Evolutionary conservation across 2,329 filamentous ascomycete species (phyloP).

Genomic region (Aspergillus luchuensis): DNA sequence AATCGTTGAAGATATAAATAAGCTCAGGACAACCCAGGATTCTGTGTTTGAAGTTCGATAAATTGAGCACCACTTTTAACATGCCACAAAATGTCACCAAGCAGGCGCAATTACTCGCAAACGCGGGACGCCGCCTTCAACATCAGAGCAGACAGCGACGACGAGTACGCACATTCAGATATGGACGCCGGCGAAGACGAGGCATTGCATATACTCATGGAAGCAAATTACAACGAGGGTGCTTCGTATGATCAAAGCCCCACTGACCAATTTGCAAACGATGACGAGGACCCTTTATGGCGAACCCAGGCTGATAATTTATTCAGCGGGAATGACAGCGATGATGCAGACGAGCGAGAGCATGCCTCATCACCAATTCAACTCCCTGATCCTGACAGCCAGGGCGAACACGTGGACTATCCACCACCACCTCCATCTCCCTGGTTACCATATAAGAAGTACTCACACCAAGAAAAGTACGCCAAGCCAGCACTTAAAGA

Average conservation of each 20-base stretch:
- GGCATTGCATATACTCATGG: neutral
- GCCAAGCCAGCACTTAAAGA: no score
- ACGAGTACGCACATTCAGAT: neutral
- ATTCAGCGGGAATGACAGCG: neutral
- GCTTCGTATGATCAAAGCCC: neutral
- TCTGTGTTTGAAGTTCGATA: neutral
- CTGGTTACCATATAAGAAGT: no score
- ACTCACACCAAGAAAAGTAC: no score
- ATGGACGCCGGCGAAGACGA: neutral
- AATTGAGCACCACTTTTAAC: no score
- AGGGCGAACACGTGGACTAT: no score
- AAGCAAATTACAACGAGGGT: neutral
- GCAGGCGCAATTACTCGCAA: neutral
- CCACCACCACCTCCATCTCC: no score
- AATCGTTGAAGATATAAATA: neutral
- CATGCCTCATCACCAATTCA: no score
- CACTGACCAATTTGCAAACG: neutral
- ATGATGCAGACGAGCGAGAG: no score
- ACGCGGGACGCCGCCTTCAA: neutral
- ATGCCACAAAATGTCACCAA: neutral
- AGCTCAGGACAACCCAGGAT: neutral
- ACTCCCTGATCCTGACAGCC: no score
- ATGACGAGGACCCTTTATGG: neutral
- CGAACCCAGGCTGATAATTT: neutral
- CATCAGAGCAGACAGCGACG: neutral